A percentile compares a stretch with the other conserved stretches of the same genome.
These are phyloP conservation scores for Sporothrix sp. DNA, from an alignment of 2,329 filamentous ascomycete species.

Conservation along the genomic window DNA sequence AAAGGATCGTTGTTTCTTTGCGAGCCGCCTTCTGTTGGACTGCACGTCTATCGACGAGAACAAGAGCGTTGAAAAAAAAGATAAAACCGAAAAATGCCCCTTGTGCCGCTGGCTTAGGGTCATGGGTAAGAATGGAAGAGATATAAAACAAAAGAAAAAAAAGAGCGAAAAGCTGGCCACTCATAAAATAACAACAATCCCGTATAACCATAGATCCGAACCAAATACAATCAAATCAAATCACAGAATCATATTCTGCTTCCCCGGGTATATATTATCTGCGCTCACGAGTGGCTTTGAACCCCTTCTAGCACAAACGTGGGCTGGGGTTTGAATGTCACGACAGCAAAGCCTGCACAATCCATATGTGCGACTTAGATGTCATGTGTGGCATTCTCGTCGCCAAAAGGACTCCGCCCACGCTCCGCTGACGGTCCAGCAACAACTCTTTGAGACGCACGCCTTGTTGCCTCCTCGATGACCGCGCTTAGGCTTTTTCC, in stretches of 20 bases:
- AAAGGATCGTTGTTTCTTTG: not conserved
- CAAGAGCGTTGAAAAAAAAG: not conserved
- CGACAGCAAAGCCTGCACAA: too few relatives aligned
- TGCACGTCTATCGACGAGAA: not conserved
- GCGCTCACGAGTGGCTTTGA: too few relatives aligned
- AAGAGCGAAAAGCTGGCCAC: not conserved
- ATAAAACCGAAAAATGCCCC: not conserved
- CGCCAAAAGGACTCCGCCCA: slow-evolving; percentile 44
- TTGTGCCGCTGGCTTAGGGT: not conserved
- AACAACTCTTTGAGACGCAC: slow-evolving; percentile 29
- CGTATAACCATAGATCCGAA: slow-evolving; percentile 5
- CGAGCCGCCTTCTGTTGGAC: not conserved
- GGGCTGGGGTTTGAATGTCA: too few relatives aligned
- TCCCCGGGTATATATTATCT: slow-evolving; percentile 4
- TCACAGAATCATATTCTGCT: not conserved
- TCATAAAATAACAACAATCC: slow-evolving; percentile 2
- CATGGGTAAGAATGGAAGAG: not conserved
- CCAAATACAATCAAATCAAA: not conserved
- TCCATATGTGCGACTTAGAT: slow-evolving; percentile 19
- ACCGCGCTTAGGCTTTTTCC: slow-evolving; percentile 44
- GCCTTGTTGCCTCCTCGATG: slow-evolving; percentile 41
- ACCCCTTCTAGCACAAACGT: not conserved
- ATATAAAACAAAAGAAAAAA: not conserved
- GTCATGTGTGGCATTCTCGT: slow-evolving; percentile 48
- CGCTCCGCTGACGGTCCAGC: slow-evolving; percentile 23